Base-by-base conservation (phyloP, 2,329 filamentous ascomycete species). In the Sporothrix protearum region DNA sequence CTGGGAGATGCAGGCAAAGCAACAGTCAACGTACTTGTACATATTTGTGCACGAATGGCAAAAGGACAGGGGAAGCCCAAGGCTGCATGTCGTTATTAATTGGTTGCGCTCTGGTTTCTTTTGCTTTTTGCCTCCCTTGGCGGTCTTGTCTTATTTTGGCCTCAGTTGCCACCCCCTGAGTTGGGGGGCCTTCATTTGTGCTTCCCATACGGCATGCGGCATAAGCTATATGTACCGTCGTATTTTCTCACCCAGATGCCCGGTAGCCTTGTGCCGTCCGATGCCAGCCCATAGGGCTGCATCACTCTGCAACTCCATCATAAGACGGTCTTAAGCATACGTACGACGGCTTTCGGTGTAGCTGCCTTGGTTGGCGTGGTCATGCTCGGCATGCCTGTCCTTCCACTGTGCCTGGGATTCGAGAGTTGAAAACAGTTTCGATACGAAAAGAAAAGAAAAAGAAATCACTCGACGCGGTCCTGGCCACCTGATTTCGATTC, bases 51-150 rank as follows among this genome's bases (percentile, higher is more conserved):
- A 16, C 57, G 33, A 42, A 63, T 25, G 19, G 57, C 57, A 42
- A 14, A 39, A 33, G 22, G 30, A 63, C 12, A 10, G 12, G 10
- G 6, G 5, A 6, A 22, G 57, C 33, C 25, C 57, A 61, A 42
- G 59, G 59, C 59, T 45, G 59, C 36, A 63, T 22, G 22, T 63
- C 59, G 14, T 14, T 28, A 22, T 22, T 12, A 25, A 25, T 53
- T 3, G 10, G 25, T 53, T 53, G 49, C 22, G 9, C 28, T n/a
- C n/a, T n/a, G n/a, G n/a, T 63, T 28, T 36, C 14, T 33, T 25
- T 25, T 61, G 9, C 12, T 61, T 42, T 64, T 64, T 22, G 59
- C 59, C 59, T 45, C 59, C 59, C 59, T 64, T 64, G 59, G 59
- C 59, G n/a, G 28, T 36, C n/a, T 25, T 61, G 30, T 22, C 12